These are phyloP conservation scores for Fragilariopsis cylindrus DNA, from an alignment of 108 stramenopile species.

Conservation along the genomic window DNA sequence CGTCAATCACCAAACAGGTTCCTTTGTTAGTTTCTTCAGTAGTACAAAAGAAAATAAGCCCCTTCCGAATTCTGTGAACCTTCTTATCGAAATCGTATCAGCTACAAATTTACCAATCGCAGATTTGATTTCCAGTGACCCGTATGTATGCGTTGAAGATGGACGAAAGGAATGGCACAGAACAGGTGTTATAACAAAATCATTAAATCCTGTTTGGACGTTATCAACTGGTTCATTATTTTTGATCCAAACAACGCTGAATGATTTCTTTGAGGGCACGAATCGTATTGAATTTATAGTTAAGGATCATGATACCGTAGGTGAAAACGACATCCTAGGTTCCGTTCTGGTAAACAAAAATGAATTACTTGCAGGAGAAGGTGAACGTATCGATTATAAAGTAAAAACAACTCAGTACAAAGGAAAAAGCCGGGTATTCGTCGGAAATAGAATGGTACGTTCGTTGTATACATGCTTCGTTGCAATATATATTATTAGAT, in stretches of 20 bases:
- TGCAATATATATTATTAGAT: too few relatives aligned
- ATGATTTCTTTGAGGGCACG: slow-evolving; percentile 43
- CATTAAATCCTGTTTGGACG: slow-evolving; percentile 70
- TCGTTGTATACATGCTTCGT: too few relatives aligned
- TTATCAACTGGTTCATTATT: slow-evolving; percentile 54
- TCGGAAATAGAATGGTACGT: background rate
- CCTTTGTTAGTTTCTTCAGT: too few relatives aligned
- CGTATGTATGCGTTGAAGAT: slow-evolving; percentile 48
- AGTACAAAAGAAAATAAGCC: background rate
- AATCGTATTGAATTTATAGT: slow-evolving; percentile 59
- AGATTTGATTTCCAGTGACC: slow-evolving; percentile 43
- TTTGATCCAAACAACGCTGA: slow-evolving; percentile 39
- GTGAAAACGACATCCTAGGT: slow-evolving; percentile 49
- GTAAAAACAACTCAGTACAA: background rate
- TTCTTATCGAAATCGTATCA: slow-evolving; percentile 49
- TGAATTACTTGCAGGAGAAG: slow-evolving; percentile 38
- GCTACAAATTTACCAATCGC: slow-evolving; percentile 35
- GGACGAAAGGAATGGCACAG: slow-evolving; percentile 47
- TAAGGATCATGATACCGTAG: slow-evolving; percentile 62
- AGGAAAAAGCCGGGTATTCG: background rate
- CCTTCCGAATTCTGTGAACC: background rate
- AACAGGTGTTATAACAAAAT: slow-evolving; percentile 42
- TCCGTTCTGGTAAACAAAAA: slow-evolving; percentile 41
- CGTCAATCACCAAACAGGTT: background rate
- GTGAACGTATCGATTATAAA: slow-evolving; percentile 46